Evolutionary conservation across 1,139 yeast species (phyloP).

Genomic region (Protomyces inundatus): DNA sequence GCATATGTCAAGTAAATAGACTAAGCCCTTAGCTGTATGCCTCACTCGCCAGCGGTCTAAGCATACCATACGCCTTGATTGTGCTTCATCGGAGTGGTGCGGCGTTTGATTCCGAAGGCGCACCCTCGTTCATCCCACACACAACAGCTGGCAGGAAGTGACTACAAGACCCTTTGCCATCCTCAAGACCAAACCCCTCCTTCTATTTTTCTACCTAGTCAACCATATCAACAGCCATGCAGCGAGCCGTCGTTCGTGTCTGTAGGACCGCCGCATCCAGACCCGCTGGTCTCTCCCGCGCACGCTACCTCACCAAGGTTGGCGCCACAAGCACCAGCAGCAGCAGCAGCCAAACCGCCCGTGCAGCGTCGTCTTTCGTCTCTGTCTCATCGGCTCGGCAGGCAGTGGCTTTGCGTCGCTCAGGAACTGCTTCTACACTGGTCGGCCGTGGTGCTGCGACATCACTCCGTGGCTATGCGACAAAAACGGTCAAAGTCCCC

Average conservation of each 20-base stretch:
- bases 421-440: too few species aligned
- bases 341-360: not conserved
- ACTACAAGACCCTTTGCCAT: not conserved
- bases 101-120: not conserved
- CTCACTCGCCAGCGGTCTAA: not conserved
- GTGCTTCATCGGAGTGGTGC: not conserved
- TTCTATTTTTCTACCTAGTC: not conserved
- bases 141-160: not conserved
- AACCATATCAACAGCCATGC: not conserved
- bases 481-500: slow-evolving; percentile 64
- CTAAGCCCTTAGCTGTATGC: not conserved
- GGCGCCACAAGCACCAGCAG: not conserved
- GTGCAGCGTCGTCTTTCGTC: not conserved
- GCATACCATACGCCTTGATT: not conserved
- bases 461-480: slow-evolving; percentile 7
- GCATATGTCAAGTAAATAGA: slow-evolving; percentile 18
- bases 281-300: not conserved
- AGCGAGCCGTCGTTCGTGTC: not conserved
- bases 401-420: too few species aligned
- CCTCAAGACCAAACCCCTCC: not conserved
- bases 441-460: too few species aligned
- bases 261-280: not conserved
- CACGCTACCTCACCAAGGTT: not conserved
- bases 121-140: not conserved
- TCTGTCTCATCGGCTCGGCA: too few species aligned